Conservation (phyloP, 176 grass and related monocot genomes). For the Triticum turgidum region DNA sequence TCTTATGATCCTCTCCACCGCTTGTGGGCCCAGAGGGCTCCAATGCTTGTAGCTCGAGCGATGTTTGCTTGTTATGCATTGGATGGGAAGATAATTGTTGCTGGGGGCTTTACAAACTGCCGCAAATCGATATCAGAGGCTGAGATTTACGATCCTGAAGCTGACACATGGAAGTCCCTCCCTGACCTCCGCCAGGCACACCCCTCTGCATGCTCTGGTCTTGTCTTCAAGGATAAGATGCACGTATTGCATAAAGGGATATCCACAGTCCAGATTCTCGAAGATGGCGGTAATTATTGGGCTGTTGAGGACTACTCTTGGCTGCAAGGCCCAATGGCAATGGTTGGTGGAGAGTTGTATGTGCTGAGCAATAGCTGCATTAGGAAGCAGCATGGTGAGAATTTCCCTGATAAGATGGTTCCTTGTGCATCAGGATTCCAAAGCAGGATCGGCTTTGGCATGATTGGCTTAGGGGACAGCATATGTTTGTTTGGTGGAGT, state of each 20-base stretch:
- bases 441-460: constrained; percentile 89
- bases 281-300: constrained; percentile 66
- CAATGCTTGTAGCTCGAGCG: constrained; percentile 79
- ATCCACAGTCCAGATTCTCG: constrained; percentile 84
- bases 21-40: constrained; percentile 57
- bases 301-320: constrained; percentile 80
- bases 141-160: constrained; percentile 86
- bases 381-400: constrained; percentile 72
- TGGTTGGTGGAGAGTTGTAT: constrained; percentile 75
- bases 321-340: constrained; percentile 91
- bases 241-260: constrained; percentile 93
- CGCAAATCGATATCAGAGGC: constrained; percentile 78
- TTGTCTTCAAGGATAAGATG: constrained; percentile 82
- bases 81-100: constrained; percentile 87
- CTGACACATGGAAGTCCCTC: constrained; percentile 76
- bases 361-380: constrained; percentile 95
- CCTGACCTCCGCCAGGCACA: constrained; percentile 79
- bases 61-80: constrained; percentile 97
- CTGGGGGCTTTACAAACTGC: constrained; percentile 92
- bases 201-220: constrained; percentile 87
- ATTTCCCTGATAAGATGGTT: constrained; percentile 77
- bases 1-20: constrained; percentile 73
- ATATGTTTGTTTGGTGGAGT: constrained; percentile 93
- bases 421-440: constrained; percentile 86
- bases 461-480: constrained; percentile 72